Base-by-base conservation (phyloP, 2,329 filamentous ascomycete species). In the Beauveria pseudobassiana region DNA sequence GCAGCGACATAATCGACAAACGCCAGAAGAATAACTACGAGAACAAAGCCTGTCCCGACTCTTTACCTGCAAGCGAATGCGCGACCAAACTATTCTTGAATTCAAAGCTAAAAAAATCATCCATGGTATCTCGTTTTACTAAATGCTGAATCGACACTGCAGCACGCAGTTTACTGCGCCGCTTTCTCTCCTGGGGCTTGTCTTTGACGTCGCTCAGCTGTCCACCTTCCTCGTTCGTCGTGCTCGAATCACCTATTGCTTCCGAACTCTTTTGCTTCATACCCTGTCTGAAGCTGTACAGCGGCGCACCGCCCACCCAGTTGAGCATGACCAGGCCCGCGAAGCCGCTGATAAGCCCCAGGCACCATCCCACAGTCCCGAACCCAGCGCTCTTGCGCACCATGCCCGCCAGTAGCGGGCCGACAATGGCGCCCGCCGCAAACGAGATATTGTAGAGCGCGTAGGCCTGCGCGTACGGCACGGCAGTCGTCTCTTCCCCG, bases 381-480 rank as follows among this genome's bases (percentile, higher is more conserved):
- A 72, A 75, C 28, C 72, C 73, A 26, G 68, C 67, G 28, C 50
- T 66, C 26, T 74, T 65, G n/a, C 70, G 67, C 22, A 75, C 69
- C 63, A 74, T 66, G 6, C 73, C 73, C 16, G 72, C 72, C 64
- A 75, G 64, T 10, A 75, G 67, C 6, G 73, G 73, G 1, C 73
- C 73, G 18, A 70, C 46, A 38, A 74, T 59, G 20, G 71, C 67
- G 2, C 73, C 73, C 5, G 66, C 69, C 3, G 72, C 71, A 58
- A 68, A 75, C 8, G 73, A 71, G 62, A 75, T 68, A 53, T 73
- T 75, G 62, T 74, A 75, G 42, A 75, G 62, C 3, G 72, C 73
- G 55, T 75, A 75, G 2, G 70, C 71, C 22, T 72, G 70, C 12
- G 72, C 73, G 59, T 72, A 72, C 7, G 74, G 71, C 16, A 67